Evolutionary conservation across 1,284 basidiomycete genomes (phyloP).

Genomic region (Caloboletus firmus): DNA sequence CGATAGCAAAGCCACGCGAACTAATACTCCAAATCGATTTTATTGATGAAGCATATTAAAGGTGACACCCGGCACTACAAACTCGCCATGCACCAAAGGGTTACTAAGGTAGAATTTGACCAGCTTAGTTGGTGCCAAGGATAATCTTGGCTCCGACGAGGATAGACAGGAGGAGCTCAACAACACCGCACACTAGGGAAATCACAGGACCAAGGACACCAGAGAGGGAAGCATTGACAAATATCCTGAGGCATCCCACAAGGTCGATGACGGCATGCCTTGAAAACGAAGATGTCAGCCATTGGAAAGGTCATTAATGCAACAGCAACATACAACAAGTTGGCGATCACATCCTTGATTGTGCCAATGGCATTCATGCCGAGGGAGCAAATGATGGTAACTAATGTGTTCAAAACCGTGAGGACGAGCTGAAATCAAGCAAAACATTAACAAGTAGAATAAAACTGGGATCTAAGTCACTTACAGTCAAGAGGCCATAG

Average conservation of each 20-base stretch:
- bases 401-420: constrained; percentile 5
- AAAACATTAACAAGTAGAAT: not conserved
- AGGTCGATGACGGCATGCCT: constrained; percentile 3
- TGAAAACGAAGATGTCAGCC: not conserved
- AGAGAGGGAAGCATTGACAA: not conserved
- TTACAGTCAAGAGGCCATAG: constrained; percentile 6
- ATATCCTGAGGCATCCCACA: constrained; percentile 8
- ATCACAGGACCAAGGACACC: constrained; percentile 10
- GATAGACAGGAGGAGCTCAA: constrained; percentile 2
- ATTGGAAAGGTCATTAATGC: too few relatives aligned
- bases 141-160: not conserved
- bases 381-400: constrained; percentile 1
- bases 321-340: constrained; percentile 10
- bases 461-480: not conserved
- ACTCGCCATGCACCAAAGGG: constrained; percentile 11
- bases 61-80: constrained; percentile 11
- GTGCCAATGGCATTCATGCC: not conserved
- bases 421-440: constrained; percentile 3
- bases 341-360: constrained; percentile 1
- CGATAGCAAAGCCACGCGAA: not conserved
- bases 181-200: not conserved
- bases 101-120: not conserved
- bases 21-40: not conserved
- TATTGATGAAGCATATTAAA: not conserved
- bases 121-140: constrained; percentile 1